Percentiles rank a stretch among this genome's conserved stretches.
These are phyloP conservation scores for Phyllosticta citrichinensis DNA, from an alignment of 2,329 filamentous ascomycete species.

Conservation along the genomic window DNA sequence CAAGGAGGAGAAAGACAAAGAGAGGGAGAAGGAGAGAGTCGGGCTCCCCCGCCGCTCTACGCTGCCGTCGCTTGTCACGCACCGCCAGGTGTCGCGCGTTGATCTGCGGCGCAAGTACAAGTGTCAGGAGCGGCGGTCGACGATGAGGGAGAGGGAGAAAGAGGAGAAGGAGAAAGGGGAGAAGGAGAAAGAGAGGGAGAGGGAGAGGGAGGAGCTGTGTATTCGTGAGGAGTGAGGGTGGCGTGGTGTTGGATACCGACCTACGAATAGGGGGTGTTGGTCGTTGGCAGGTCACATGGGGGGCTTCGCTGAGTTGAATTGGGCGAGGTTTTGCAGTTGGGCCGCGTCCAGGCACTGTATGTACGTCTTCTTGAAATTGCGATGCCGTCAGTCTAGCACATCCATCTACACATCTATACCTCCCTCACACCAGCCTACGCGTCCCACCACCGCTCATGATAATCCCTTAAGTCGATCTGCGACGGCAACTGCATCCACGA, in stretches of 20 bases:
- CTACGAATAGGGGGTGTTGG: neutral
- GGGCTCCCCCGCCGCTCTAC: neutral
- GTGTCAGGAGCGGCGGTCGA: no score
- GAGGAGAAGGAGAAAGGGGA: no score
- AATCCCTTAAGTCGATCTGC: conserved; percentile 48
- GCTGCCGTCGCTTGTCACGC: neutral
- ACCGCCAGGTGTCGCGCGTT: neutral
- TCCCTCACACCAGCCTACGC: neutral
- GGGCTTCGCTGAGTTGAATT: neutral
- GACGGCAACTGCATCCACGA: conserved; percentile 49
- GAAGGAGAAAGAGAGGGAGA: neutral
- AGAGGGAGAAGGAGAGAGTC: neutral
- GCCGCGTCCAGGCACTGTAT: no score
- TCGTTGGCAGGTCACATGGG: neutral
- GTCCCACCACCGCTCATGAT: conserved; percentile 59
- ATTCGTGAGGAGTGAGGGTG: neutral
- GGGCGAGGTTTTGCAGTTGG: no score
- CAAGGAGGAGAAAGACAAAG: neutral
- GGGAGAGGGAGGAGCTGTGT: neutral
- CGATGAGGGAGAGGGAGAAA: neutral
- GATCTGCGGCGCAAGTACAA: neutral
- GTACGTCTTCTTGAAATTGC: no score
- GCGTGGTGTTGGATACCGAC: no score
- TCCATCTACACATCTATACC: no score
- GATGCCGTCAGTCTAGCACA: no score